These are phyloP conservation scores for Eucalyptus cloeziana DNA, from an alignment of 345 rosid species.

Conservation along the genomic window DNA sequence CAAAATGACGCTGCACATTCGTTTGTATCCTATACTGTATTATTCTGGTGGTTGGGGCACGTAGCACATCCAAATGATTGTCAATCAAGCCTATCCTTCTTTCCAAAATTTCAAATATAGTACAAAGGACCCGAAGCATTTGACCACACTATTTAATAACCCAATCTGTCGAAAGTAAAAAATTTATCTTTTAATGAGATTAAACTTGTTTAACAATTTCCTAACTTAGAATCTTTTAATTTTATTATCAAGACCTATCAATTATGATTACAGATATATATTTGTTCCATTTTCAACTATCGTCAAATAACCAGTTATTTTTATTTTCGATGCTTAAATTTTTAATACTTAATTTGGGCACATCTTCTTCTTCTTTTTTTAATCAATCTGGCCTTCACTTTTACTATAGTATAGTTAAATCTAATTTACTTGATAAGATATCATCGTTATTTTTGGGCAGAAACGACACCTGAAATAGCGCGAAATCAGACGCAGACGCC, in stretches of 20 bases:
- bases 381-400: background rate
- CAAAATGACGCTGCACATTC: background rate
- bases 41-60: background rate
- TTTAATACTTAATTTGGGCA: background rate
- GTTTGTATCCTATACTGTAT: background rate
- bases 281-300: background rate
- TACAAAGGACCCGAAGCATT: background rate
- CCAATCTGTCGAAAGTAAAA: background rate
- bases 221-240: background rate
- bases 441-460: background rate
- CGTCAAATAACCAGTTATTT: background rate
- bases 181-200: background rate
- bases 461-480: background rate
- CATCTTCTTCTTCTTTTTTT: accelerated
- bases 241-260: background rate
- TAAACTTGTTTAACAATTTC: background rate
- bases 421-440: background rate
- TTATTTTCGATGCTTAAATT: background rate
- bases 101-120: background rate
- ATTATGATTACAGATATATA: background rate
- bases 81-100: background rate
- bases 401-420: background rate
- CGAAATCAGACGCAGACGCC: background rate
- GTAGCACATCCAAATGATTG: background rate
- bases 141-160: background rate